Conservation (phyloP, 345 rosid species). For the Sapria himalayana region DNA sequence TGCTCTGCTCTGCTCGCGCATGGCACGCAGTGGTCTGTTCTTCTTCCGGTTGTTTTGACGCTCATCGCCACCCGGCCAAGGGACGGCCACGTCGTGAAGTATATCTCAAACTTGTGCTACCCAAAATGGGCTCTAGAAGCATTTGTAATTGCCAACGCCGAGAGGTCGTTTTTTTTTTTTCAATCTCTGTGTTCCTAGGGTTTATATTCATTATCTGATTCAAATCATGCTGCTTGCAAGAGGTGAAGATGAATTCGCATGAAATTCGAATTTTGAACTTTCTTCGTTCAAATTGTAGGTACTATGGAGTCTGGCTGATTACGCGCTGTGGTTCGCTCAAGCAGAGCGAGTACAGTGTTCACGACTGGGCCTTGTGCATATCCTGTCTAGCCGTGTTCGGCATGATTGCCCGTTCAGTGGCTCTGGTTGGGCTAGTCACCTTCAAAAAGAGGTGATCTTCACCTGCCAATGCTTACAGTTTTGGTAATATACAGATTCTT, state of each 20-base stretch:
- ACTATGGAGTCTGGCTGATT: conserved; percentile 75
- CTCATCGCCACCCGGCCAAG: conserved; percentile 49
- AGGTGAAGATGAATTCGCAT: not conserved
- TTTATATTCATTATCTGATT: too few relatives aligned
- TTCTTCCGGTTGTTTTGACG: conserved; percentile 86
- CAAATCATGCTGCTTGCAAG: too few relatives aligned
- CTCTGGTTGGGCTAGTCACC: conserved; percentile 42
- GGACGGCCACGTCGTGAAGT: conserved; percentile 16
- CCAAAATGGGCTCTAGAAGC: conserved; percentile 86
- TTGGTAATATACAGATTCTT: not conserved
- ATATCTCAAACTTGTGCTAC: conserved; percentile 39
- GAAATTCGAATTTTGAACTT: not conserved
- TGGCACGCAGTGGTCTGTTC: conserved; percentile 83
- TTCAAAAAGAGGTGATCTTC: conserved; percentile 40
- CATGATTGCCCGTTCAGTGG: conserved; percentile 22
- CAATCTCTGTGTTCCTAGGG: too few relatives aligned
- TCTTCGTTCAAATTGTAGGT: conserved; percentile 18
- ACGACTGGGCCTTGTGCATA: conserved; percentile 36
- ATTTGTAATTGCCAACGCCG: conserved; percentile 60
- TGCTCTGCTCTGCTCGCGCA: too few relatives aligned
- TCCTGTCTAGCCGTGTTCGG: conserved; percentile 35
- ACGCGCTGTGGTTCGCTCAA: conserved; percentile 50
- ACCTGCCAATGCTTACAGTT: not conserved
- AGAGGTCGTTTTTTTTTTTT: conserved; percentile 21
- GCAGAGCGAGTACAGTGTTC: conserved; percentile 38